A percentile compares a stretch with the other conserved stretches of the same genome.
These are phyloP conservation scores for Ophiocordyceps sinensis DNA, from an alignment of 2,329 filamentous ascomycete species.

Conservation along the genomic window DNA sequence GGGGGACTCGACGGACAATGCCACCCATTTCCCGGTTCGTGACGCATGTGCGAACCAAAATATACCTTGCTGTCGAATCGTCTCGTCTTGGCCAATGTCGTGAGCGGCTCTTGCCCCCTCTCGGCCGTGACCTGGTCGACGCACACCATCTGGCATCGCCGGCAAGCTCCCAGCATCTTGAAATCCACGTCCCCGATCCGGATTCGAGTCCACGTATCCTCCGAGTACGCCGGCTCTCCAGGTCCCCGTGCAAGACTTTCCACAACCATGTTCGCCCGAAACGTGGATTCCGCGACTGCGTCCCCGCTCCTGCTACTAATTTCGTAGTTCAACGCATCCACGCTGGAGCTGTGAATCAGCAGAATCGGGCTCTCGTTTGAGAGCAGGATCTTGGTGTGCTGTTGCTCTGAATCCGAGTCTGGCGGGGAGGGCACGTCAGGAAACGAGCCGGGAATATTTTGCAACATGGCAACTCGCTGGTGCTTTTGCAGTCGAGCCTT, in stretches of 20 bases:
- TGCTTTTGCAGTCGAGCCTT: constrained; percentile 55
- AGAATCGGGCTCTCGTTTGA: constrained; percentile 93
- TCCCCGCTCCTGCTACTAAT: constrained; percentile 52
- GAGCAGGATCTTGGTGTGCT: constrained; percentile 49
- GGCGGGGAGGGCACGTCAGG: constrained; percentile 38
- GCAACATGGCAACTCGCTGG: constrained; percentile 19
- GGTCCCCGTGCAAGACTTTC: constrained; percentile 18
- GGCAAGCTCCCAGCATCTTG: constrained; percentile 67
- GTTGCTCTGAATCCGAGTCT: constrained; percentile 38
- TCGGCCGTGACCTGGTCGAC: constrained; percentile 72
- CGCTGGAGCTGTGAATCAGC: constrained; percentile 64
- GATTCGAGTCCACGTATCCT: constrained; percentile 64
- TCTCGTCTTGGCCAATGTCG: constrained; percentile 76
- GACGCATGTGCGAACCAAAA: constrained; percentile 72
- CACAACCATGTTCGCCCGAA: constrained; percentile 79
- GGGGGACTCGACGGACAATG: constrained; percentile 8
- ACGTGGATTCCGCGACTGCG: constrained; percentile 56
- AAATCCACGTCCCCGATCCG: constrained; percentile 51
- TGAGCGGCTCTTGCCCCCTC: constrained; percentile 72
- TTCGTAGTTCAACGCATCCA: constrained; percentile 60
- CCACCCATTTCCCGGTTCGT: constrained; percentile 13
- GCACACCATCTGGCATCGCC: constrained; percentile 92
- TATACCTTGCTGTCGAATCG: constrained; percentile 71
- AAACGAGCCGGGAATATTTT: constrained; percentile 37
- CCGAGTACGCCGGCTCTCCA: constrained; percentile 50